Percentiles rank a stretch among this genome's conserved stretches.
phyloP scores from a whole-genome alignment of 441 rosid genomes.

The Syzygium malaccense region DNA sequence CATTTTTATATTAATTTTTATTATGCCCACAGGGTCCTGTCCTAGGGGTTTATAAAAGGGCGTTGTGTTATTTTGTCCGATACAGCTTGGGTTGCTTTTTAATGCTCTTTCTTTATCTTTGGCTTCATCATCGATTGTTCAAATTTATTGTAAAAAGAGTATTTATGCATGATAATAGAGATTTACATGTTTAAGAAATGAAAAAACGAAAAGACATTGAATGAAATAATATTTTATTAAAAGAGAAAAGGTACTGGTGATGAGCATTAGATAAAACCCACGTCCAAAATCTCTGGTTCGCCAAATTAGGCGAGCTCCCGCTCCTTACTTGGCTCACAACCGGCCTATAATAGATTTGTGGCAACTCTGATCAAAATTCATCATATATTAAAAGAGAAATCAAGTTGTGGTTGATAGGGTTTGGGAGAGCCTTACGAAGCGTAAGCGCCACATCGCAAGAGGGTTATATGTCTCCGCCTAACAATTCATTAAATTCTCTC shows the following conservation, averaged over 20 bases:
- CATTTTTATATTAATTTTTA: neutral
- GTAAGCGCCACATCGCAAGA: rapidly evolving
- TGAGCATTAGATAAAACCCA: no score
- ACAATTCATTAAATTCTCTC: neutral
- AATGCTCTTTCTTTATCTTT: no score
- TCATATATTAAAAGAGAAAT: no score
- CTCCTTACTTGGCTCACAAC: neutral
- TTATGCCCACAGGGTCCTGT: neutral
- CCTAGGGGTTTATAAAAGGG: no score
- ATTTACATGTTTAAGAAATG: neutral
- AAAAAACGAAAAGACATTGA: no score
- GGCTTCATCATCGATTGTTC: no score
- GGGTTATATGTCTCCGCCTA: neutral
- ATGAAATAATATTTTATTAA: no score
- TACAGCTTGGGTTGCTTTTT: neutral
- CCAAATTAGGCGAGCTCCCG: neutral
- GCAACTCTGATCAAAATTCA: neutral
- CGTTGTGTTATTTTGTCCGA: neutral
- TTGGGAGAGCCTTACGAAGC: neutral
- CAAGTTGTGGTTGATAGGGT: rapidly evolving
- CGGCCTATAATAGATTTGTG: neutral
- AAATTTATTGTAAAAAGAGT: no score
- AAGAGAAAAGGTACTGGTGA: neutral
- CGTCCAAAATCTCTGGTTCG: neutral
- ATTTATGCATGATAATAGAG: no score